These are phyloP conservation scores for Prunus dulcis DNA, from an alignment of 306 rosid species.

Conservation along the genomic window DNA sequence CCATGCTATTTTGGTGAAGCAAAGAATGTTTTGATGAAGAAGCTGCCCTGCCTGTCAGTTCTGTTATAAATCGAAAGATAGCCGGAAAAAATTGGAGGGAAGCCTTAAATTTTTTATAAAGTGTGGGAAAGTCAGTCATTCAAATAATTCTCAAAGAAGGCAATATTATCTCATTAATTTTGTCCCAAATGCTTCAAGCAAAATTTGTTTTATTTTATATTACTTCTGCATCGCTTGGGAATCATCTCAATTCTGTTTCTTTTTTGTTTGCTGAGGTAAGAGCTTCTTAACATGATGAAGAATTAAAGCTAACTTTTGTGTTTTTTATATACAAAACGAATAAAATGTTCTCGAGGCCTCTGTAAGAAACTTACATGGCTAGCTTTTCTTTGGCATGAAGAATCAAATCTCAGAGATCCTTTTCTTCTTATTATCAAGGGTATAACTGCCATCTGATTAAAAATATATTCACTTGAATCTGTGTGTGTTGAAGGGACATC, in stretches of 20 bases:
- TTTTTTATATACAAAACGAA: not conserved
- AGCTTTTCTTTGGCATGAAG: not conserved
- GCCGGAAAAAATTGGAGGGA: conserved; percentile 24
- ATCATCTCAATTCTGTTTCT: not conserved
- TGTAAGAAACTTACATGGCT: not conserved
- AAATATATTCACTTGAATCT: not conserved
- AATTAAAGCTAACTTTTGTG: conserved; percentile 7
- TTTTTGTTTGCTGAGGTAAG: conserved; percentile 3
- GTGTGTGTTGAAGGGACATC: conserved; percentile 27
- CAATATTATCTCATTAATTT: not conserved
- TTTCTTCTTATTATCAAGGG: not conserved
- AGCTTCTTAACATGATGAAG: not conserved
- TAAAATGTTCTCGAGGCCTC: not conserved
- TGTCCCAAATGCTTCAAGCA: not conserved
- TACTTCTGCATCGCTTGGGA: not conserved
- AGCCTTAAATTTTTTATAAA: conserved; percentile 37
- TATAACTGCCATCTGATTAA: not conserved
- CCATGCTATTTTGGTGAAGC: conserved; percentile 39
- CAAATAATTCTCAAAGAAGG: not conserved
- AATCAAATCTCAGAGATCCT: not conserved
- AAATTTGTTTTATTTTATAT: not conserved
- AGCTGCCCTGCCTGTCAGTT: conserved; percentile 40
- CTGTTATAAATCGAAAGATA: conserved; percentile 20
- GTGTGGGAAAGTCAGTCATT: conserved; percentile 10
- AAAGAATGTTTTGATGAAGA: conserved; percentile 67